A percentile compares a stretch with the other conserved stretches of the same genome.
phyloP scores from a whole-genome alignment of 805 yeast genomes.

The Kodamaea restingae region DNA sequence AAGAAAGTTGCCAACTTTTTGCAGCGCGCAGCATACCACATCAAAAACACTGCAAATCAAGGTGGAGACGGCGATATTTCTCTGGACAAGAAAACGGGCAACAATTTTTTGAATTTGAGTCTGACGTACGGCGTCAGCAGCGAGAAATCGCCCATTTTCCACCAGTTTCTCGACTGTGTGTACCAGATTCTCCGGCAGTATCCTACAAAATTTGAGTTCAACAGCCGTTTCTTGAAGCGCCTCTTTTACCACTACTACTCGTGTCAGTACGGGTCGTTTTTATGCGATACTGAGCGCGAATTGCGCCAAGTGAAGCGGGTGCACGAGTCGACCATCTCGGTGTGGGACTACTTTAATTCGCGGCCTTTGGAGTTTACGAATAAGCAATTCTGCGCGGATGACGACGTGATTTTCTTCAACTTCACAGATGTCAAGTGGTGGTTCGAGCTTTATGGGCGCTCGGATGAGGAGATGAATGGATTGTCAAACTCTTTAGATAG shows the following conservation, averaged over 20 bases:
- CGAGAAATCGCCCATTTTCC: constrained; percentile 78
- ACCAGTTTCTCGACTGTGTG: constrained; percentile 87
- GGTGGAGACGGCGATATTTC: constrained; percentile 11
- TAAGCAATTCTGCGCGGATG: constrained; percentile 31
- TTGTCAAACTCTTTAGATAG: constrained; percentile 36
- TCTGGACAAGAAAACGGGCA: constrained; percentile 13
- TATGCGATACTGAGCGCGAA: constrained; percentile 72
- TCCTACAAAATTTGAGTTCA: constrained; percentile 76
- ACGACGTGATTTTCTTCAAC: constrained; percentile 55
- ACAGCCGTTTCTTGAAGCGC: constrained; percentile 81
- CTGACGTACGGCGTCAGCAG: constrained; percentile 34
- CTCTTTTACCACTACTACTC: constrained; percentile 85
- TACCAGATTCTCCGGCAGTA: constrained; percentile 72
- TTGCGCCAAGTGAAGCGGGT: constrained; percentile 34
- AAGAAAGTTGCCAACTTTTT: constrained; percentile 35
- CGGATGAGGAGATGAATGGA: constrained; percentile 53
- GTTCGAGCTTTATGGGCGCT: constrained; percentile 78
- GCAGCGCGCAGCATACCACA: constrained; percentile 39
- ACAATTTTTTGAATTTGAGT: constrained; percentile 27
- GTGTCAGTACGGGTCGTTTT: constrained; percentile 91
- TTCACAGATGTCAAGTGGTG: constrained; percentile 74
- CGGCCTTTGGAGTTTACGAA: constrained; percentile 67
- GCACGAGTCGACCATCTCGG: constrained; percentile 58
- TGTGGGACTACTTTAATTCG: constrained; percentile 91
- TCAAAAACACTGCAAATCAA: constrained; percentile 36